These are phyloP conservation scores for Colletotrichum gigasporum DNA, from an alignment of 2,329 filamentous ascomycete genomes.

Conservation along the genomic window DNA sequence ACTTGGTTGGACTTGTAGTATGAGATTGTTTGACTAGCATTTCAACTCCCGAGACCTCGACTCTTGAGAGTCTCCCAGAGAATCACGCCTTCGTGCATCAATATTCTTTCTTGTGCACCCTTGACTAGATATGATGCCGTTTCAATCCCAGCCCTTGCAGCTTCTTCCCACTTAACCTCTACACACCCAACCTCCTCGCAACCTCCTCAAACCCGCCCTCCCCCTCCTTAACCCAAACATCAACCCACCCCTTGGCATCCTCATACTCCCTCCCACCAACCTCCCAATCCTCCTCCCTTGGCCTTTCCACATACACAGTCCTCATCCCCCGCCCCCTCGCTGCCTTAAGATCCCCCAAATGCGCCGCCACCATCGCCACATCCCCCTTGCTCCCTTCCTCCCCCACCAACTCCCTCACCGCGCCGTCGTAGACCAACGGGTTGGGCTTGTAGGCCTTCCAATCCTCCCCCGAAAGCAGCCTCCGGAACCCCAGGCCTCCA, in stretches of 20 bases:
- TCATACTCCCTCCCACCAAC: slow-evolving; percentile 59
- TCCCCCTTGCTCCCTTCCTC: slow-evolving; percentile 62
- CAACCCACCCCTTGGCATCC: slow-evolving; percentile 56
- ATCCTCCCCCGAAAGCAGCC: slow-evolving; percentile 72
- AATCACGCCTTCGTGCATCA: no score
- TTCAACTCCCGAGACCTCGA: no score
- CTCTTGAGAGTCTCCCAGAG: no score
- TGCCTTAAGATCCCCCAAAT: slow-evolving; percentile 73
- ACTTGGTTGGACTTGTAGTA: no score
- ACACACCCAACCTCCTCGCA: slow-evolving; percentile 39
- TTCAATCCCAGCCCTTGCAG: no score
- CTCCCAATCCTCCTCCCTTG: slow-evolving; percentile 70
- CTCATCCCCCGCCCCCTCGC: slow-evolving; percentile 72
- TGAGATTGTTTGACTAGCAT: no score
- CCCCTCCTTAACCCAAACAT: slow-evolving; percentile 47
- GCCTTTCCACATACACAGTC: slow-evolving; percentile 79
- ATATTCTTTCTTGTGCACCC: no score
- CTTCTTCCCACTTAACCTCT: no score
- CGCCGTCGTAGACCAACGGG: slow-evolving; percentile 74
- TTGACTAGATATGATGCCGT: no score
- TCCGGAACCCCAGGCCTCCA: slow-evolving; percentile 69
- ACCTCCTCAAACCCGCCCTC: slow-evolving; percentile 44
- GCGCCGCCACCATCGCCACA: slow-evolving; percentile 82
- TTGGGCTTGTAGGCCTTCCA: slow-evolving; percentile 82
- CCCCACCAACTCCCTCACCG: slow-evolving; percentile 60